phyloP scores from a whole-genome alignment of 345 rosid genomes.

The Eucalyptus lansdowneana region DNA sequence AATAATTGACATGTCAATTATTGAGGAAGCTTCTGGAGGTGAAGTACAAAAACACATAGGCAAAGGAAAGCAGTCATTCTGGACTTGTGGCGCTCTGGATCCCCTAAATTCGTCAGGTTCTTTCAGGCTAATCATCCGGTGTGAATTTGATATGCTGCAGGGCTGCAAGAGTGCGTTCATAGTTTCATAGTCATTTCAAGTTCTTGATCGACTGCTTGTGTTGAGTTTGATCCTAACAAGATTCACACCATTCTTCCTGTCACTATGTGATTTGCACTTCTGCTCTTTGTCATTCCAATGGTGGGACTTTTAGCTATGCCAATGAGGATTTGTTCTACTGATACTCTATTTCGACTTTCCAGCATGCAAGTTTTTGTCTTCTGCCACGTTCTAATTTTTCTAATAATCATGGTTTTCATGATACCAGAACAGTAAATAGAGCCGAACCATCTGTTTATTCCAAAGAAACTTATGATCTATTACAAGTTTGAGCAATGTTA shows the following conservation, averaged over 20 bases:
- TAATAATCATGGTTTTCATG: neutral
- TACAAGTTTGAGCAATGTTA: neutral
- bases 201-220: neutral
- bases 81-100: neutral
- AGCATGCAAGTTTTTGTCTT: neutral
- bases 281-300: no score
- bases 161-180: neutral
- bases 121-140: neutral
- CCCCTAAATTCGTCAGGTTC: rapidly evolving
- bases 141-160: neutral
- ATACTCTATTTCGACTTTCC: neutral
- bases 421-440: rapidly evolving
- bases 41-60: neutral
- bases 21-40: neutral
- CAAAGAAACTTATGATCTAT: neutral
- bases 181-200: neutral
- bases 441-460: neutral
- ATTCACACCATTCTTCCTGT: neutral
- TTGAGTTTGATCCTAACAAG: neutral
- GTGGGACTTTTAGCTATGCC: neutral
- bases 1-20: neutral
- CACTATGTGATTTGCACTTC: no score
- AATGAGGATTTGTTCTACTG: neutral
- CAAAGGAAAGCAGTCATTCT: neutral
- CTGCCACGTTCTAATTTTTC: rapidly evolving